Base-by-base conservation (phyloP, 2,329 filamentous ascomycete genomes). In the Grosmannia clavigera region DNA sequence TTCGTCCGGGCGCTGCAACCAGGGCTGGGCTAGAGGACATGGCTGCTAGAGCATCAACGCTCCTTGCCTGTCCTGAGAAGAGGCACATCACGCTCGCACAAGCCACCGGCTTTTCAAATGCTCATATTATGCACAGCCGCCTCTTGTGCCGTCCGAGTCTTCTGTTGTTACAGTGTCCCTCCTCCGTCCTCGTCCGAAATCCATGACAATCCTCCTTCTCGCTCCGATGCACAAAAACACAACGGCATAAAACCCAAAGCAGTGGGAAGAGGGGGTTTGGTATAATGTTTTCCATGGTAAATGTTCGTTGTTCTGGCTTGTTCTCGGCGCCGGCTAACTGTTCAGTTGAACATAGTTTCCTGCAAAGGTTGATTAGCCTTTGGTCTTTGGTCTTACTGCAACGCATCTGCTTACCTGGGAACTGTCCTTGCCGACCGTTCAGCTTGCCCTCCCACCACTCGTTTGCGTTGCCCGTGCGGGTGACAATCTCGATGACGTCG, bases 391-490 rank as follows among this genome's bases (percentile, higher is more conserved):
- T 25, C 29, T 2, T 29, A 25, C 12, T 38, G 9, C 14, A 16
- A n/a, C 16, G 19, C n/a, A 19, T 29, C 52, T 27, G 29, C 83
- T 70, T 79, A 96, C 94, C 94, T 75, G 94, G 94, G 72, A 99
- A 99, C 70, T 97, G 92, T 31, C 94, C 94, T 69, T 88, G 78
- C 74, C 86, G 87, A 56, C 88, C 90, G 61, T 87, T 79, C 59
- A 95, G 70, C 70, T 84, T 88, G 46, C 94, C 94, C 10, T 81
- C 86, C 94, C 94, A 99, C 94, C 94, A 99, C 73, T 99, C 94
- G 67, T 99, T 97, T 58, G 90, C 86, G 68, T 96, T 96, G 64
- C 82, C 79, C n/a, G 90, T 95, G 66, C 89, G 81, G 62, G 80
- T 81, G 2, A 94, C 72, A 66, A 99, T 92, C 72, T 97, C 92